phyloP scores from a whole-genome alignment of 2,329 filamentous ascomycete genomes.

The Neofusicoccum cordaticola region DNA sequence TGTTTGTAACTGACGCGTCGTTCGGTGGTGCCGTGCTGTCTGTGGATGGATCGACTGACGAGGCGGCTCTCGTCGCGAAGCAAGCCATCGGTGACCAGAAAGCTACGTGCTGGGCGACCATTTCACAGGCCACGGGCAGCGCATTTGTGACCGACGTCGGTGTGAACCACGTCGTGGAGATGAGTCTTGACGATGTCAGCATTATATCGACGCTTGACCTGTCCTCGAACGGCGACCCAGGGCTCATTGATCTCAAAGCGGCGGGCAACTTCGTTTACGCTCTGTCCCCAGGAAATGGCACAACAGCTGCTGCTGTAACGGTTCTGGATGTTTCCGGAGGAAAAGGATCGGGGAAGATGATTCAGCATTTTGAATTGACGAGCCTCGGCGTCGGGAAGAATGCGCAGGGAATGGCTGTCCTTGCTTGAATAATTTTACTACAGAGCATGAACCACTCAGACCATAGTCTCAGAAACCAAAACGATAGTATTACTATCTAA shows the following conservation, averaged over 20 bases:
- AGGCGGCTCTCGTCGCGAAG: constrained; percentile 35
- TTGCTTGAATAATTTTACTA: too few species aligned
- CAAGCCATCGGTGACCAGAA: constrained; percentile 50
- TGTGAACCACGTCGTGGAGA: constrained; percentile 55
- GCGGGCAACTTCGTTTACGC: constrained; percentile 58
- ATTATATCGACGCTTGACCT: constrained; percentile 45
- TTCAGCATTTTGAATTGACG: constrained; percentile 38
- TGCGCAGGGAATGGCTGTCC: constrained; percentile 37
- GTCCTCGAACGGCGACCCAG: constrained; percentile 47
- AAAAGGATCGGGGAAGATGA: constrained; percentile 28
- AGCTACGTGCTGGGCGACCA: constrained; percentile 58
- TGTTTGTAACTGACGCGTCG: constrained; percentile 58
- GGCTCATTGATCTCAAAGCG: constrained; percentile 55
- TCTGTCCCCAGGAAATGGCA: constrained; percentile 53
- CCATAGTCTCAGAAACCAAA: too few species aligned
- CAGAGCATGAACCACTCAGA: too few species aligned
- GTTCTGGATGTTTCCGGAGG: constrained; percentile 38
- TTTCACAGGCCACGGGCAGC: constrained; percentile 48
- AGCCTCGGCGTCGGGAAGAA: constrained; percentile 27
- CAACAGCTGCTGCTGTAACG: constrained; percentile 32
- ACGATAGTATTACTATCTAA: too few species aligned
- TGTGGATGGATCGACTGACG: constrained; percentile 32
- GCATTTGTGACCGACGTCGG: constrained; percentile 60
- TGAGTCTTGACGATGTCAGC: constrained; percentile 50
- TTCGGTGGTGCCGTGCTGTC: constrained; percentile 55